A percentile compares a stretch with the other conserved stretches of the same genome.
Conservation (phyloP, 495 filamentous ascomycete species). For the Sordaria brevicollis region DNA sequence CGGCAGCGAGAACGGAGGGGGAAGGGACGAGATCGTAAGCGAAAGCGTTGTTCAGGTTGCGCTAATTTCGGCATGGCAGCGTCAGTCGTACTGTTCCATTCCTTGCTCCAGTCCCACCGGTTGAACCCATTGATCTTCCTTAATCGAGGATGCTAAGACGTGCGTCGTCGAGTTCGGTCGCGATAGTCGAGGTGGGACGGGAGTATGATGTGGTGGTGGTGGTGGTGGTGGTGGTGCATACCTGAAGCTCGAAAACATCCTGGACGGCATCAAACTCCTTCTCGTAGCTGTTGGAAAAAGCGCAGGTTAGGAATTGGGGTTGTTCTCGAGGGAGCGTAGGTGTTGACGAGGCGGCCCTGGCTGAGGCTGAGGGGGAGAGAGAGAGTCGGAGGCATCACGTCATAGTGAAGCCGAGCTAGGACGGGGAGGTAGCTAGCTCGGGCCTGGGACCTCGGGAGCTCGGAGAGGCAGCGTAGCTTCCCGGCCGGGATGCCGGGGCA, state of each 20-base stretch:
- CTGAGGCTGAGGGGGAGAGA: constrained; percentile 4
- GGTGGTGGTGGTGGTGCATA: constrained; percentile 32
- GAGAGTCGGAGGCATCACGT: constrained; percentile 14
- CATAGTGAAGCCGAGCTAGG: constrained; percentile 3
- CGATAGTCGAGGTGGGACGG: neutral
- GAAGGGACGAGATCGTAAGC: constrained; percentile 99
- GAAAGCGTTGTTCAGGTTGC: constrained; percentile 99
- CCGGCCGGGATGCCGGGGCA: neutral
- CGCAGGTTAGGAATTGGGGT: constrained; percentile 21
- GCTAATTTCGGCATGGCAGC: constrained; percentile 38
- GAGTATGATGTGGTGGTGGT: neutral
- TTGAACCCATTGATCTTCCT: neutral
- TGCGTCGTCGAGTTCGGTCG: neutral
- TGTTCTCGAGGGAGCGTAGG: neutral
- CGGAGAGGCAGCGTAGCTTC: constrained; percentile 2
- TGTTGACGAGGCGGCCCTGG: neutral
- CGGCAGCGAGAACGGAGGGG: constrained; percentile 81
- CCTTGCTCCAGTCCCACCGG: neutral
- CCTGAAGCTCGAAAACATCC: constrained; percentile 99
- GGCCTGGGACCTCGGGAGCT: constrained; percentile 7
- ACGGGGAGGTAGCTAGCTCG: constrained; percentile 5
- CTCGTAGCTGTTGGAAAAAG: constrained; percentile 63
- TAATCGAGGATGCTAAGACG: constrained; percentile 1
- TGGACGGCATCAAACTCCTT: constrained; percentile 97
- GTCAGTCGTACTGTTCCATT: constrained; percentile 1